A percentile compares a stretch with the other conserved stretches of the same genome.
phyloP scores from a whole-genome alignment of 129 eudicot species.

The Chrysanthemum makinoi region DNA sequence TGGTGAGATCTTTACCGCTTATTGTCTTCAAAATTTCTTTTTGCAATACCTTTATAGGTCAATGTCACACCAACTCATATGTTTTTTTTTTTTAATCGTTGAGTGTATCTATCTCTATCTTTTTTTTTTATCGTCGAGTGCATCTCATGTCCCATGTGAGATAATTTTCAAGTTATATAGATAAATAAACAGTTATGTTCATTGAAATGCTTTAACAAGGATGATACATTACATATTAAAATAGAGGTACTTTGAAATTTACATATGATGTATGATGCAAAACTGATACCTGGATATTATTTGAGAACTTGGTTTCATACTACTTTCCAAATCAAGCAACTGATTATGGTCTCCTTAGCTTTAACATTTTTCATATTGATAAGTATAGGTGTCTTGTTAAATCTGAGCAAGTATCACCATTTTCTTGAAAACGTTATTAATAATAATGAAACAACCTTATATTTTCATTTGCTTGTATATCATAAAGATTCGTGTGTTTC shows the following conservation, averaged over 20 bases:
- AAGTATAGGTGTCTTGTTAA: neutral
- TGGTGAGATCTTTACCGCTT: constrained; percentile 22
- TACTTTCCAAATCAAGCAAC: constrained; percentile 16
- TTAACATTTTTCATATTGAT: neutral
- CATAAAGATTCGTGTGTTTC: too few relatives aligned
- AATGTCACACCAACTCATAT: constrained; percentile 13
- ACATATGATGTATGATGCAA: neutral
- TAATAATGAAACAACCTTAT: too few relatives aligned
- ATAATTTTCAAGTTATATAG: neutral
- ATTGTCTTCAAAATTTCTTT: neutral
- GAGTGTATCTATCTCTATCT: constrained; percentile 6
- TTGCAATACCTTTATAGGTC: neutral
- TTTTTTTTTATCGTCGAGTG: constrained; percentile 5
- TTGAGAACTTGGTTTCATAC: constrained; percentile 18
- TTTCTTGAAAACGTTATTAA: too few relatives aligned
- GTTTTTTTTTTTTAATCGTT: constrained; percentile 15
- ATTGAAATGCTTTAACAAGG: neutral
- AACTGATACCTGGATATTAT: neutral
- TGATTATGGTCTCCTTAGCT: neutral
- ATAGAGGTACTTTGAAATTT: neutral
- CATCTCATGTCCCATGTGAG: constrained; percentile 16
- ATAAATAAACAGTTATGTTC: neutral
- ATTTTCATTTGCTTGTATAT: too few relatives aligned
- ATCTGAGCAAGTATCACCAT: neutral
- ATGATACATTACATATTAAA: neutral